Base-by-base conservation (phyloP, 768 basidiomycete genomes). In the Tulasnella sp. region DNA sequence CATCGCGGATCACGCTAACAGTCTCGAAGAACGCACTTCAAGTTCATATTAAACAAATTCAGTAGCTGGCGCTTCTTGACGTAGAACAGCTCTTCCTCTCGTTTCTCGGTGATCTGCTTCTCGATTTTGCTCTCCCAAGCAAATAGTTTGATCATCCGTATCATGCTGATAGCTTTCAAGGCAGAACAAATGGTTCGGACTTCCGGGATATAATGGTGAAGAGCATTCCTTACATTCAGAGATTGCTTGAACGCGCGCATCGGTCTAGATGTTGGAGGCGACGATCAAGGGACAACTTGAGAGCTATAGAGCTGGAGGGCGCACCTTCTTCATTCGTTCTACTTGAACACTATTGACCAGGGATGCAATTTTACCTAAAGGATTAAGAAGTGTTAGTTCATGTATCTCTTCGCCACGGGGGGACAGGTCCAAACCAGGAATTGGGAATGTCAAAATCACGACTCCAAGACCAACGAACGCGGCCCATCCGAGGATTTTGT, bases 91-190 rank as follows among this genome's bases (percentile, higher is more conserved):
- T 87, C 87, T 2, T 76, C 76, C 45, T 82, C 77, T 60, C 85
- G 76, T 64, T 79, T 80, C 30, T 75, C 74, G 22, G 74, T 69
- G 49, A 90, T 72, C 50, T 74, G 73, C 11, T 74, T 67, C 22
- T 76, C 71, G 65, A 84, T 76, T 49, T 78, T 63, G 12, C 62
- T 75, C 60, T 76, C 74, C 74, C 68, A 72, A 22, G 70, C 85
- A 64, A 87, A 85, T 42, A 86, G 70, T 43, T 87, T 86, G 66
- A 85, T 73, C 79, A 85, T 84, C 15, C 83, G 76, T 12, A 83
- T 68, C 19, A 80, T 77, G 55, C 76, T 76, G 65, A 82, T 72
- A 3, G 73, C 81, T 81, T 8, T 22, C 27, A 19, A 21, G n/a
- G n/a, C n/a, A n/a, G n/a, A n/a, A n/a, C n/a, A n/a, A 24, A 24